Evolutionary conservation across 139 green algal genomes (phyloP), one percentile per base, ranked within the genome.

Genomic region (Spirogloea muscicola): DNA sequence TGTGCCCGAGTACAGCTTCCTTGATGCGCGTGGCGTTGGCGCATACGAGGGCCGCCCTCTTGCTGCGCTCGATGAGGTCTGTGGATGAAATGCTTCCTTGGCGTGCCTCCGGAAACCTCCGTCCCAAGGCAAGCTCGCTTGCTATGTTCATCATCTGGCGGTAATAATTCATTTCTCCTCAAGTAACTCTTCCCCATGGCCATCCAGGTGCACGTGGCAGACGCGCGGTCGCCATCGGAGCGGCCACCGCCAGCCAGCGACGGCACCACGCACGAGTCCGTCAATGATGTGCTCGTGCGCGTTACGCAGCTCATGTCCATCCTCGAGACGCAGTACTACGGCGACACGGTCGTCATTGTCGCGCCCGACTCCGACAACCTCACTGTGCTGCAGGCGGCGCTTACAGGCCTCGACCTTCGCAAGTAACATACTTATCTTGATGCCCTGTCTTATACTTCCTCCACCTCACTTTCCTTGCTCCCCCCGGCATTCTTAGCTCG

Each of bases 1-100:
- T n/a, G 72, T 80, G 48, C 72, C 72, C 5, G 72, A 80, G 59
- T 74, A 80, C 59, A 65, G 36, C 59, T 73, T 80, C 43, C 51
- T 80, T 33, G 72, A 80, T 33, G 60, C 72, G 21, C 37, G 72
- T 9, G 72, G 72, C 4, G 34, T 80, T n/a, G 72, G 72, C 7
- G 44, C 72, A 1, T 72, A 51, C 33, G 59, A 80, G 21, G 60
- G 58, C 1, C 38, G 46, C 41, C 36, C 46, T 9, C 58, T 79
- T 1, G 60, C 36, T 2, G 3, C 18, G 21, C 18, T 72, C 18
- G 2, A 61, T 5, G 59, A 73, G 72, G 72, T 80, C 9, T 6
- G 60, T 3, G 55, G 55, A 36, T 38, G 65, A 18, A 1, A 33
- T 9, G 6, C 2, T 55, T 55, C 21, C 46, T 21, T 55, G 21